Evolutionary conservation across 805 yeast genomes (phyloP).

Genomic region (Barnettozyma populi): DNA sequence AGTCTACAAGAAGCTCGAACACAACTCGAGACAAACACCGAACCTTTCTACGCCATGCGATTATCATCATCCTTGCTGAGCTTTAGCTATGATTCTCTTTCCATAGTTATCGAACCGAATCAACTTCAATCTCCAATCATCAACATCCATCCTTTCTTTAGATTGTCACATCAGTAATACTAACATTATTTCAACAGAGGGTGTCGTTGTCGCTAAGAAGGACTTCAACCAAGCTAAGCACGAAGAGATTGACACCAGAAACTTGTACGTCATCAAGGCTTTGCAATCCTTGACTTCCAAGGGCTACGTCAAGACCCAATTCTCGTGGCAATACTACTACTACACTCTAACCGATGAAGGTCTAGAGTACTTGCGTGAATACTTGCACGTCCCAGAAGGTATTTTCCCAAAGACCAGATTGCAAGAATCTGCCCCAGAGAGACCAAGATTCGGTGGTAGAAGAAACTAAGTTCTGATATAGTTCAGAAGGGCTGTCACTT

Average conservation of each 20-base stretch:
- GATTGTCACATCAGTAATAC: conserved; percentile 22
- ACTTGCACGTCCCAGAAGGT: conserved; percentile 98
- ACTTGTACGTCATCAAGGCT: conserved; percentile 97
- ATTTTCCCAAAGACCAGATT: conserved; percentile 97
- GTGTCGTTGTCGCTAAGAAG: conserved; percentile 99
- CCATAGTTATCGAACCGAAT: too few relatives aligned
- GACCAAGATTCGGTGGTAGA: conserved; percentile 54
- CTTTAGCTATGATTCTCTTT: too few relatives aligned
- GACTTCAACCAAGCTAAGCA: conserved; percentile 96
- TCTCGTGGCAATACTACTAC: conserved; percentile 99
- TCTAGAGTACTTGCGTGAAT: conserved; percentile 95
- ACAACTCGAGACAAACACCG: too few relatives aligned
- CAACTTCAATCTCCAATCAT: too few relatives aligned
- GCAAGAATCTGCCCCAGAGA: conserved; percentile 86
- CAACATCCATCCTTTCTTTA: background rate
- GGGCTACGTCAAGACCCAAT: conserved; percentile 99
- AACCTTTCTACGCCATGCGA: too few relatives aligned
- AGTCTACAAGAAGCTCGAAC: too few relatives aligned
- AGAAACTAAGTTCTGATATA: conserved; percentile 21
- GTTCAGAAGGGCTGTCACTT: conserved; percentile 5
- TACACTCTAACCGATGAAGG: conserved; percentile 99
- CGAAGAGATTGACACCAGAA: conserved; percentile 96
- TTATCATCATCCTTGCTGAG: too few relatives aligned
- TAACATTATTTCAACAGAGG: conserved; percentile 59
- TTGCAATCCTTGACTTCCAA: conserved; percentile 97